Base-by-base conservation (phyloP, 108 stramenopile genomes). In the Nitzschia sp. region DNA sequence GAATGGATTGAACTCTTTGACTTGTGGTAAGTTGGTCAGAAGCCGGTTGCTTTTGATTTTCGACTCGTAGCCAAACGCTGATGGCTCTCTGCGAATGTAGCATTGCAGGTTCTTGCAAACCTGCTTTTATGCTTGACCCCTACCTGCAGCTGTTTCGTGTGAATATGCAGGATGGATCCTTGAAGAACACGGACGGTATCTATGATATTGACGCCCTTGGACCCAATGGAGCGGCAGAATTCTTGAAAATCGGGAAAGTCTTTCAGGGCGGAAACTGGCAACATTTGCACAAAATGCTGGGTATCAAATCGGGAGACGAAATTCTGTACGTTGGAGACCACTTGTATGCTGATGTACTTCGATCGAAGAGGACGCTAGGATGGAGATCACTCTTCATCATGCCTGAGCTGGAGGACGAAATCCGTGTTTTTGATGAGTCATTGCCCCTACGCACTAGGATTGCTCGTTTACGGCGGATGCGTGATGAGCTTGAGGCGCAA, bases 281-380 rank as follows among this genome's bases (percentile, higher is more conserved):
- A 45, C 93, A 96, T 79, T 82, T 98, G 55, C 89, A 93, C 61
- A 63, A 70, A 27, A 93, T 97, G 92, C 81, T 98, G 54, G 89
- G 80, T 21, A 80, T 89, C 53, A 73, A 81, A 70, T 91, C 92
- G 8, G 97, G 97, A 45, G 96, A 97, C 46, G 91, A 95, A 75
- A 89, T 98, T 42, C 75, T 98, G 35, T 98, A 98, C 59, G 97
- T 98, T 34, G 97, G 97, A 32, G 97, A 98, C 71, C 97, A 98
- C 80, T 90, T 98, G 65, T 98, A 95, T 72, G 77, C 93, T 24
- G 96, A 97, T 63, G 94, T 98, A 18, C 62, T 96, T 48, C 76
- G 97, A 32, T 94, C 93, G 8, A 95, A 95, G 78, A 78, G 97
- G 46, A 95, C 95, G 15, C 87, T 98, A n/a, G 97, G 97, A 9